Conservation (phyloP, 805 yeast species). For the Candida quercuum region DNA sequence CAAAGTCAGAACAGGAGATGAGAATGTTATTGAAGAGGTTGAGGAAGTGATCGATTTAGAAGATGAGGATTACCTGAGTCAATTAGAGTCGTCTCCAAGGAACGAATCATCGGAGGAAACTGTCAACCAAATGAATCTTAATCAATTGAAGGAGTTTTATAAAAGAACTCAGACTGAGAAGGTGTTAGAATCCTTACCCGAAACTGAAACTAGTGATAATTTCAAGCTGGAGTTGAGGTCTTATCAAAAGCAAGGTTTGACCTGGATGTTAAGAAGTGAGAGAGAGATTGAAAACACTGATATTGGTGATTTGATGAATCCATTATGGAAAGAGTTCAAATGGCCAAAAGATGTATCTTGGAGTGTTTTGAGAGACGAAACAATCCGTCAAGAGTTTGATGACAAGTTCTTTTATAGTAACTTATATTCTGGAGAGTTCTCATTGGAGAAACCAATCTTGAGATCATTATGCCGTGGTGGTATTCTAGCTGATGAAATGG, state of each 20-base stretch:
- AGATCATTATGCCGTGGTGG: constrained; percentile 70
- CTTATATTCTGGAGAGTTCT: constrained; percentile 73
- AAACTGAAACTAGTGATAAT: constrained; percentile 42
- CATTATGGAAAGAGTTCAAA: constrained; percentile 73
- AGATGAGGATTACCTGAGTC: constrained; percentile 27
- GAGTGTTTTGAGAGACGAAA: constrained; percentile 25
- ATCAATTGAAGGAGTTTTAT: constrained; percentile 74
- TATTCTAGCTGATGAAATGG: constrained; percentile 94
- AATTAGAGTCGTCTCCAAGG: constrained; percentile 7
- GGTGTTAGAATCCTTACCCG: constrained; percentile 52
- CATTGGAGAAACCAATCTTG: constrained; percentile 60
- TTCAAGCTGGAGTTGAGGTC: constrained; percentile 59
- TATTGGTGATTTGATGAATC: constrained; percentile 60
- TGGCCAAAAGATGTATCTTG: constrained; percentile 62
- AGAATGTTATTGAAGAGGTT: constrained; percentile 11
- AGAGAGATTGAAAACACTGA: constrained; percentile 40
- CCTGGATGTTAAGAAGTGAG: constrained; percentile 88
- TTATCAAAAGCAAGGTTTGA: constrained; percentile 79
- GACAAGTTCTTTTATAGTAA: constrained; percentile 60
- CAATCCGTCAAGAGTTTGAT: constrained; percentile 7
- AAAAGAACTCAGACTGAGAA: constrained; percentile 62
- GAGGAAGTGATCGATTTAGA: constrained; percentile 30
- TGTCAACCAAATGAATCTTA: constrained; percentile 46
- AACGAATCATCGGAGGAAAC: constrained; percentile 12
- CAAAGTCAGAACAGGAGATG: constrained; percentile 12